These are phyloP conservation scores for Talaromyces verruculosus DNA, from an alignment of 2,329 filamentous ascomycete species.

Conservation along the genomic window DNA sequence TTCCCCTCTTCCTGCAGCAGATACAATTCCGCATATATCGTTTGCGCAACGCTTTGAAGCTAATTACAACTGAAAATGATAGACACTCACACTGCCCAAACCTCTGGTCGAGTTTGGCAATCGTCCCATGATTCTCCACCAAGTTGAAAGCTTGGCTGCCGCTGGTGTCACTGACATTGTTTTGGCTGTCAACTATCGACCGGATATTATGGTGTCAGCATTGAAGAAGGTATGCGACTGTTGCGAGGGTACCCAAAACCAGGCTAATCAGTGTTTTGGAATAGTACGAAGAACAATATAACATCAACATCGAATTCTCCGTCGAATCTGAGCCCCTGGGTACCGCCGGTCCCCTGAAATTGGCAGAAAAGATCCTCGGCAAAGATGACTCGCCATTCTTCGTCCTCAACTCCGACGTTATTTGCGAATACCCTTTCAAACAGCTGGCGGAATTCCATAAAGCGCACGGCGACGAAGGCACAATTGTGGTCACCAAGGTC, in stretches of 20 bases:
- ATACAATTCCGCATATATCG: not conserved
- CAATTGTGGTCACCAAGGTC: slow-evolving; percentile 97
- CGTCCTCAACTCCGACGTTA: slow-evolving; percentile 96
- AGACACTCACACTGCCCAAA: slow-evolving; percentile 97
- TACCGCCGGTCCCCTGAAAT: slow-evolving; percentile 91
- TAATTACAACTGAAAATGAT: slow-evolving; percentile 20
- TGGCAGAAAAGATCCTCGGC: slow-evolving; percentile 85
- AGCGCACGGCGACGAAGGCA: slow-evolving; percentile 88
- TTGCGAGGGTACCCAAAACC: not conserved
- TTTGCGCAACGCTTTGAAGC: slow-evolving; percentile 21
- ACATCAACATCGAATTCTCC: slow-evolving; percentile 94
- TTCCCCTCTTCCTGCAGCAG: slow-evolving; percentile 27
- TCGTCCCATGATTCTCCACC: slow-evolving; percentile 98
- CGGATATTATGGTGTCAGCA: slow-evolving; percentile 94
- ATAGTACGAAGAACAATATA: slow-evolving; percentile 86
- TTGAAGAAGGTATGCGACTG: slow-evolving; percentile 69
- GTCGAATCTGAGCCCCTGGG: slow-evolving; percentile 94
- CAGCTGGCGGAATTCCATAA: slow-evolving; percentile 90
- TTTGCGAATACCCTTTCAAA: slow-evolving; percentile 95
- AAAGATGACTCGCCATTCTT: slow-evolving; percentile 97
- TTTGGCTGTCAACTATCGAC: slow-evolving; percentile 96
- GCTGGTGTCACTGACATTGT: slow-evolving; percentile 97
- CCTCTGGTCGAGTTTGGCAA: slow-evolving; percentile 98
- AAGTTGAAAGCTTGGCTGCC: slow-evolving; percentile 89
- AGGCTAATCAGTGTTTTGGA: slow-evolving; percentile 2